phyloP scores from a whole-genome alignment of 257 asterid genomes.

The Solanum habrochaites region DNA sequence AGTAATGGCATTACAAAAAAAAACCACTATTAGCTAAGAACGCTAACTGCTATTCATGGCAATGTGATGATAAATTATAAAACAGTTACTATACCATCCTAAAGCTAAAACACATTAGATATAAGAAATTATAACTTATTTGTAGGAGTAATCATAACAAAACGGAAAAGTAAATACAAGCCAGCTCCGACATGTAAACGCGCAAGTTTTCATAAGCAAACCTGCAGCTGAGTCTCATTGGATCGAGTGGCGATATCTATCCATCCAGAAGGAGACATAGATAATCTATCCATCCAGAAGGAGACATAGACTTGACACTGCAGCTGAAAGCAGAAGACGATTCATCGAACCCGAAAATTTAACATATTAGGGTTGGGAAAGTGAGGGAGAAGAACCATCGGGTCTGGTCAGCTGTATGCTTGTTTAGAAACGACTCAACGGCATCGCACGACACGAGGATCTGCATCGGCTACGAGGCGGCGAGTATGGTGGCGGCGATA shows the following conservation, averaged over 20 bases:
- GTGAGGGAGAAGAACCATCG: slow-evolving; percentile 90
- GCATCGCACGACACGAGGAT: slow-evolving; percentile 62
- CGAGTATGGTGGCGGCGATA: slow-evolving; percentile 45
- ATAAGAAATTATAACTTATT: neutral
- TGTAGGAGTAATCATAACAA: neutral
- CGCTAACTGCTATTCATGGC: neutral
- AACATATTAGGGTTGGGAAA: slow-evolving; percentile 80
- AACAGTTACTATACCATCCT: neutral
- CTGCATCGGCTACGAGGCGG: slow-evolving; percentile 47
- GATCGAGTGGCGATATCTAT: slow-evolving; percentile 44
- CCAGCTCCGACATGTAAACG: neutral
- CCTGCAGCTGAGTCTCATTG: slow-evolving; percentile 69
- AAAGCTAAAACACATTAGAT: neutral
- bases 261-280: slow-evolving; percentile 83
- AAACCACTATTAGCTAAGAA: neutral
- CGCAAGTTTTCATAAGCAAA: slow-evolving; percentile 1
- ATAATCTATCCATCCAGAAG: too few species aligned
- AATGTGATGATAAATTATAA: neutral
- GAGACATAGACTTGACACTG: slow-evolving; percentile 33
- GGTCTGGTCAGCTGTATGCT: slow-evolving; percentile 67
- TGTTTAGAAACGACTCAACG: slow-evolving; percentile 57
- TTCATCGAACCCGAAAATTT: slow-evolving; percentile 78
- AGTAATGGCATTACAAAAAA: neutral
- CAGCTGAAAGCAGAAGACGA: slow-evolving; percentile 26
- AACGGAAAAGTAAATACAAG: neutral